Evolutionary conservation across 2,329 filamentous ascomycete genomes (phyloP).

Genomic region (Ampelomyces quisqualis): DNA sequence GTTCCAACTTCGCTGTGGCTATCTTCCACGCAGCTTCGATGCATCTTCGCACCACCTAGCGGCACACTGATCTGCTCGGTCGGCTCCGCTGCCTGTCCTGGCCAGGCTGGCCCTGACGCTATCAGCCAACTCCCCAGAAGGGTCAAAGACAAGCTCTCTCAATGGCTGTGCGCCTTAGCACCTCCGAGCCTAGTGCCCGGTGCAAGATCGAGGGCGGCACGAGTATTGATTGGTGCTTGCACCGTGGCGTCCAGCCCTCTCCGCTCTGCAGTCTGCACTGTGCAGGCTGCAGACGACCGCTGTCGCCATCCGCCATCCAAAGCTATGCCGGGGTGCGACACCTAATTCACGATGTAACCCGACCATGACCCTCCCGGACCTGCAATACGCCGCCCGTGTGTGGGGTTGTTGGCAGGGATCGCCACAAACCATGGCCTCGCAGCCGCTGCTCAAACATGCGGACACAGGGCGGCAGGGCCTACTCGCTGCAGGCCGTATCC

Average conservation of each 20-base stretch:
- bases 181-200: slow-evolving; percentile 40
- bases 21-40: slow-evolving; percentile 42
- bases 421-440: slow-evolving; percentile 40
- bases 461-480: slow-evolving; percentile 34
- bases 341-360: slow-evolving; percentile 41
- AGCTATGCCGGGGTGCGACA: slow-evolving; percentile 26
- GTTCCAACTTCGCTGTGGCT: slow-evolving; percentile 20
- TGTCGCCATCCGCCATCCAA: slow-evolving; percentile 30
- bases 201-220: slow-evolving; percentile 31
- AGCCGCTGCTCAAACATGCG: slow-evolving; percentile 38
- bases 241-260: slow-evolving; percentile 37
- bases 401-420: slow-evolving; percentile 38
- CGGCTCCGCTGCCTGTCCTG: slow-evolving; percentile 32
- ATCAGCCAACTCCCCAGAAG: slow-evolving; percentile 22
- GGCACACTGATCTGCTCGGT: slow-evolving; percentile 33
- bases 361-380: slow-evolving; percentile 30
- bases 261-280: too few species aligned
- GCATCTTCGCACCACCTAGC: slow-evolving; percentile 36
- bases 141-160: slow-evolving; percentile 23
- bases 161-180: slow-evolving; percentile 31
- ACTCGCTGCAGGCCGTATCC: slow-evolving; percentile 34
- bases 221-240: slow-evolving; percentile 29
- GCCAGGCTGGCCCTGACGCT: slow-evolving; percentile 33
- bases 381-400: slow-evolving; percentile 39
- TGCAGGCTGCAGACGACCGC: slow-evolving; percentile 30